These are phyloP conservation scores for Symbiodinium natans DNA, from an alignment of 73 alveolate species.

Conservation along the genomic window DNA sequence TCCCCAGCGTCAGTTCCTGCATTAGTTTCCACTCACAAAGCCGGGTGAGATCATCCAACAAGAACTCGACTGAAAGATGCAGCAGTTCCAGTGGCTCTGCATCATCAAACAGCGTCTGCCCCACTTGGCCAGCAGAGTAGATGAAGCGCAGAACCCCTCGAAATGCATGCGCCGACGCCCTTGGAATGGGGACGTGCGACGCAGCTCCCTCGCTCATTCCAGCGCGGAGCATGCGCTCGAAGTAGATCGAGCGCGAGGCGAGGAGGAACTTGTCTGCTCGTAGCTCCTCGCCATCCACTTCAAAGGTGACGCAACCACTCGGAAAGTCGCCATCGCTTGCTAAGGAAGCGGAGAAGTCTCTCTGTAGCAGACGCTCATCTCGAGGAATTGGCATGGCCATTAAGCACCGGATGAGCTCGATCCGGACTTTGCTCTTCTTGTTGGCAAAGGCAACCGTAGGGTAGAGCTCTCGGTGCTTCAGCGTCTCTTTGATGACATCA, in stretches of 20 bases:
- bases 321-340: constrained; percentile 15
- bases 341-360: constrained; percentile 64
- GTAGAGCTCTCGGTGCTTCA: constrained; percentile 72
- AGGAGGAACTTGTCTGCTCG: constrained; percentile 66
- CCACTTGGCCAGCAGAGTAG: constrained; percentile 85
- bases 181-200: constrained; percentile 41
- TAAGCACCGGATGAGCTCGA: constrained; percentile 65
- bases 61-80: constrained; percentile 74
- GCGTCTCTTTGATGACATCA: constrained; percentile 44
- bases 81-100: constrained; percentile 65
- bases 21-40: constrained; percentile 86
- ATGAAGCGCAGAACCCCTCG: constrained; percentile 77
- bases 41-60: constrained; percentile 42
- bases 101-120: constrained; percentile 48
- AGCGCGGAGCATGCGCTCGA: constrained; percentile 80
- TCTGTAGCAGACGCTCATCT: constrained; percentile 39
- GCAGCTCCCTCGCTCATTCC: constrained; percentile 90
- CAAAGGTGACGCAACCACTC: constrained; percentile 65
- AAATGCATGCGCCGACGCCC: constrained; percentile 85
- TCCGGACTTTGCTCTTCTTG: constrained; percentile 56
- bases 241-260: constrained; percentile 49
- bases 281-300: constrained; percentile 43
- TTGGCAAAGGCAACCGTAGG: constrained; percentile 86
- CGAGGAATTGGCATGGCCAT: constrained; percentile 87
- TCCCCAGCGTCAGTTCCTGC: constrained; percentile 87